phyloP scores from a whole-genome alignment of 768 basidiomycete genomes.

The Leucocoprinus leucothites region DNA sequence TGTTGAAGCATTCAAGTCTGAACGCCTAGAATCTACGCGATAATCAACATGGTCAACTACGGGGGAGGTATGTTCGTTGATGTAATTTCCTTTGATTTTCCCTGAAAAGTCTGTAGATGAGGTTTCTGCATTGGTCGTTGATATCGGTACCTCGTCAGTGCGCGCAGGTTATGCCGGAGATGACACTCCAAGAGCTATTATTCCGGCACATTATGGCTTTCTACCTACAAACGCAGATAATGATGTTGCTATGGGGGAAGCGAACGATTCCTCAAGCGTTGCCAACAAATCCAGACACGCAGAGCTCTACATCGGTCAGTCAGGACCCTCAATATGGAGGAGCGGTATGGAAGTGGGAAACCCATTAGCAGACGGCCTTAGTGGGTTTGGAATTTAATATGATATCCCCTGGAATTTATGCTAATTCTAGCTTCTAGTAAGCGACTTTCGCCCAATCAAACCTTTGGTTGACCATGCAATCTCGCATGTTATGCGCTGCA shows the following conservation, averaged over 20 bases:
- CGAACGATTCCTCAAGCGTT: conserved; percentile 36
- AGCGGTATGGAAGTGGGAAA: conserved; percentile 85
- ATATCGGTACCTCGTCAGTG: conserved; percentile 87
- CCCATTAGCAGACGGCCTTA: conserved; percentile 80
- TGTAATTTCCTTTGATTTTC: conserved; percentile 5
- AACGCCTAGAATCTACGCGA: background rate
- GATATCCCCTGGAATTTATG: background rate
- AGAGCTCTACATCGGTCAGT: conserved; percentile 80
- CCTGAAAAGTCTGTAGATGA: conserved; percentile 57
- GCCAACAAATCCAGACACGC: conserved; percentile 38
- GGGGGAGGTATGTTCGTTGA: conserved; percentile 65
- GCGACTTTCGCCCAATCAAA: conserved; percentile 74
- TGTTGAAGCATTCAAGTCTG: background rate
- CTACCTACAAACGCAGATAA: conserved; percentile 40
- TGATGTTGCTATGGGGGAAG: conserved; percentile 55
- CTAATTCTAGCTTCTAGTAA: conserved; percentile 37
- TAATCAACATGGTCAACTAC: conserved; percentile 70
- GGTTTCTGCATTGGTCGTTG: conserved; percentile 94
- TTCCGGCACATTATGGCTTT: conserved; percentile 88
- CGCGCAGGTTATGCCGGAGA: conserved; percentile 98
- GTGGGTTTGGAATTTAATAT: conserved; percentile 41
- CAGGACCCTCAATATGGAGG: conserved; percentile 88
- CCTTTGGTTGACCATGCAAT: conserved; percentile 74
- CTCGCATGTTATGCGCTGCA: conserved; percentile 70
- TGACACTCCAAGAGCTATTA: conserved; percentile 89